Conservation (phyloP, 2,329 filamentous ascomycete species). For the Alternaria solani region DNA sequence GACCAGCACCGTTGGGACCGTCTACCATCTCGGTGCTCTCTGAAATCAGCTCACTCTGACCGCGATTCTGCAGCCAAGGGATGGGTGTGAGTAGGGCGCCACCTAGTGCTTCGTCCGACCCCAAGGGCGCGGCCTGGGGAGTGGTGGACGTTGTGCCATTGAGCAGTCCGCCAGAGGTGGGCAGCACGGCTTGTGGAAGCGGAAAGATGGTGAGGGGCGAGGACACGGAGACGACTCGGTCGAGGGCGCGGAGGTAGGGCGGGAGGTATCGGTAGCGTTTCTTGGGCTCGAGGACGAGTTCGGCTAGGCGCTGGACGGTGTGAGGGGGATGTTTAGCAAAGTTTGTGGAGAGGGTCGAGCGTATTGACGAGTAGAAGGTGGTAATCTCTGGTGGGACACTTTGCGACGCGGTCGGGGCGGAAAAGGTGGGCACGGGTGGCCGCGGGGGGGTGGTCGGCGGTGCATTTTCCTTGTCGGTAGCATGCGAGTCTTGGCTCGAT, state of each 20-base stretch:
- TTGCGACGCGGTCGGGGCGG: constrained; percentile 40
- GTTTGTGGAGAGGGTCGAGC: constrained; percentile 65
- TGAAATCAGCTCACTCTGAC: constrained; percentile 69
- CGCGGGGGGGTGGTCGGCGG: constrained; percentile 56
- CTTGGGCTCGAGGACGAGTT: constrained; percentile 80
- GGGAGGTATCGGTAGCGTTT: constrained; percentile 82
- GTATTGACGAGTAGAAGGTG: constrained; percentile 47
- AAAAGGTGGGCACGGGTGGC: constrained; percentile 55
- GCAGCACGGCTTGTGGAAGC: constrained; percentile 70
- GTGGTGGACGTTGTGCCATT: constrained; percentile 68
- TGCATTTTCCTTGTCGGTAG: constrained; percentile 74
- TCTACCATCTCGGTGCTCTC: constrained; percentile 83
- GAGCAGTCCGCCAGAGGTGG: constrained; percentile 58
- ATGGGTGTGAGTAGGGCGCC: constrained; percentile 94
- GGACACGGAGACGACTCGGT: constrained; percentile 89
- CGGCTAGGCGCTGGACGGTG: constrained; percentile 89
- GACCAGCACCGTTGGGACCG: constrained; percentile 78
- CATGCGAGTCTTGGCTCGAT: constrained; percentile 59
- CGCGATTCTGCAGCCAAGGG: constrained; percentile 73
- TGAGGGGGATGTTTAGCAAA: constrained; percentile 84
- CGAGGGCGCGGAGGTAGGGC: constrained; percentile 87
- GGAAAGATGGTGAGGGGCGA: constrained; percentile 83
- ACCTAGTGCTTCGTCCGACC: constrained; percentile 87
- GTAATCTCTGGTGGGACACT: constrained; percentile 42
- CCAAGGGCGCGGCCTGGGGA: constrained; percentile 59